Base-by-base conservation (phyloP, 495 filamentous ascomycete genomes). In the Physcia stellaris region DNA sequence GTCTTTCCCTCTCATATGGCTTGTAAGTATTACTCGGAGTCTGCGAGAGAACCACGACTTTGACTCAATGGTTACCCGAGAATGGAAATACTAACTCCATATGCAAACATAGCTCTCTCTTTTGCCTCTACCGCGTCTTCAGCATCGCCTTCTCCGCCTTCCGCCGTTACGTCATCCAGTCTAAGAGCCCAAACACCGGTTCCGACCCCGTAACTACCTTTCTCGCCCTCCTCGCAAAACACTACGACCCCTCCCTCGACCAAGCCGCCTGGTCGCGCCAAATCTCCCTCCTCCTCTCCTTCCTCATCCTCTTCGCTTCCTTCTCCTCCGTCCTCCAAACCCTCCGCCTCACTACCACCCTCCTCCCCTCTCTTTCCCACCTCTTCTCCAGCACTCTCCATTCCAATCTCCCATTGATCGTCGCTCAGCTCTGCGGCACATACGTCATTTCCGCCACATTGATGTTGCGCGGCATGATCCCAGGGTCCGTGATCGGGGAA, bases 381-480 rank as follows among this genome's bases (percentile, higher is more conserved):
- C n/a, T n/a, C n/a, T n/a, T n/a, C n/a, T n/a, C n/a, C n/a, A n/a
- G n/a, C n/a, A 56, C 56, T 42, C 63, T 63, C 33, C 65, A 80
- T 45, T 74, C 77, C 13, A 82, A 82, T 50, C 54, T 86, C 2
- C 75, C 83, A 7, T 60, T 90, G 13, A 56, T 85, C 19, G 71
- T 83, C 31, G 75, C 73, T 2, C 83, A 90, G 57, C 73, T 90
- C 21, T 70, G 70, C 6, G 83, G 77, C 2, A 83, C 79, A 2
- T 90, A 90, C 50, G 82, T 87, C 31, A 80, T 90, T 32, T 73
- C 70, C 33, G 70, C 77, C 6, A 80, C 81, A 18, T 57, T 90
- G 39, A 61, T 90, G 31, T 59, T 90, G 35, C 57, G 83, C 33
- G 77, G 73, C 39, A 84, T 79, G 57, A 62, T 87, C 39, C 83